Base-by-base conservation (phyloP, 768 basidiomycete genomes). In the Pholiota molesta region DNA sequence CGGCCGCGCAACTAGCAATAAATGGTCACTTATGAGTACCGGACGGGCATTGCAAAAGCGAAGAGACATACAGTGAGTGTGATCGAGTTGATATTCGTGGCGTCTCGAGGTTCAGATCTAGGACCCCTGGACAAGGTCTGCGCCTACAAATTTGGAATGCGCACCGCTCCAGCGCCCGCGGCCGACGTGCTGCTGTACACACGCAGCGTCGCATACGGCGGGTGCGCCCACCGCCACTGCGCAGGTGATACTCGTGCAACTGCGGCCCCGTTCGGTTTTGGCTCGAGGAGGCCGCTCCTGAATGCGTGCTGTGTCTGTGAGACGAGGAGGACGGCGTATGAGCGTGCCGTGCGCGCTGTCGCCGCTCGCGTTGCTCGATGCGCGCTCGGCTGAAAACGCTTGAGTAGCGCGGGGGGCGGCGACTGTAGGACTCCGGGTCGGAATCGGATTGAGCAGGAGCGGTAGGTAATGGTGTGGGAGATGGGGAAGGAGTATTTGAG, bases 21-120 rank as follows among this genome's bases (percentile, higher is more conserved):
- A 52, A 52, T 17, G 51, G 23, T 8, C 47, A 44, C 14, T n/a
- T 31, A 39, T 5, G 29, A 45, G 40, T 11, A 19, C 28, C 21
- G 35, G n/a, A 23, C 13, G 13, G 16, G 45, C 10, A 14, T 37
- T 42, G 28, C 28, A 44, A 52, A 61, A n/a, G 8, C 9, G 13
- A 44, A 26, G 23, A 31, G 17, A 63, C 71, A 23, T 55, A 76
- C 76, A 19, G 69, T 65, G 28, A 75, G 55, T 2, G 62, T 65
- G 23, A 77, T 73, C 11, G 68, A 66, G 40, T 72, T 73, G 16
- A 76, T 69, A 31, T 59, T 71, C 44, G 69, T 69, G 7, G 66
- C 37, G 63, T 62, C 10, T 71, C 67, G n/a, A 77, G 59, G 49
- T 73, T 67, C 55, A 77, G 64, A 19, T 72, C 69, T 37, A 77